Conservation (phyloP, 192 early-diverging fungal species). For the Bifiguratus adelaidae region DNA sequence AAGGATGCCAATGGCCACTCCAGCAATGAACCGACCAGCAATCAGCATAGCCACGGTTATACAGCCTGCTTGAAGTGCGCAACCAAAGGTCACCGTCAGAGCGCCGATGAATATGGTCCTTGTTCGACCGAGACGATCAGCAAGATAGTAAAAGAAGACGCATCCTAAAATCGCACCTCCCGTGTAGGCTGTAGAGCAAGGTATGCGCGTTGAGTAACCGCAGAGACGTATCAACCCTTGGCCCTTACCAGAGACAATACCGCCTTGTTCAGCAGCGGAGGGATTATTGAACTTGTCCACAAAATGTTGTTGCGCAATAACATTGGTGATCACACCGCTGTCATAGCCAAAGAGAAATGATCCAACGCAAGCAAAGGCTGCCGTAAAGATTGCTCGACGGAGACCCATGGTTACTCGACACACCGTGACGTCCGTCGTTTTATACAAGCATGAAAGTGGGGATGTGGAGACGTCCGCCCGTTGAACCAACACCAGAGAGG, state of each 20-base stretch:
- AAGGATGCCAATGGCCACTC: constrained; percentile 53
- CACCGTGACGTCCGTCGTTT: too few relatives aligned
- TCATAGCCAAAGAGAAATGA: constrained; percentile 56
- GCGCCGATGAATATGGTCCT: constrained; percentile 35
- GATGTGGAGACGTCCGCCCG: too few relatives aligned
- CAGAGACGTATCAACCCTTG: not conserved
- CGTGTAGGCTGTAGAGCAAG: constrained; percentile 19
- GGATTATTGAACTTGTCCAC: constrained; percentile 29
- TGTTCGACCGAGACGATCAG: constrained; percentile 43
- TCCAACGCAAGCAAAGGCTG: constrained; percentile 30
- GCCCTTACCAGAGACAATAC: constrained; percentile 25
- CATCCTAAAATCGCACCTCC: constrained; percentile 49
- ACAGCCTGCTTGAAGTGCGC: constrained; percentile 41
- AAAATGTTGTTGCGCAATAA: constrained; percentile 39
- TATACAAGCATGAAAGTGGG: too few relatives aligned
- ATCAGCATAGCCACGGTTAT: constrained; percentile 38
- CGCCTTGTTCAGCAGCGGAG: constrained; percentile 19
- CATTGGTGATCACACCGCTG: constrained; percentile 48
- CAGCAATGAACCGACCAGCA: constrained; percentile 53
- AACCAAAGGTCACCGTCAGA: constrained; percentile 49
- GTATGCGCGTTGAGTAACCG: not conserved
- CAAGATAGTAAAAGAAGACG: constrained; percentile 30
- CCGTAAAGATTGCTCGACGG: constrained; percentile 4
- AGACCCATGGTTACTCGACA: constrained; percentile 2
- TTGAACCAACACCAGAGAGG: too few relatives aligned